These are phyloP conservation scores for Nepenthes mirabilis DNA, from an alignment of 148 eudicot species.

Conservation along the genomic window DNA sequence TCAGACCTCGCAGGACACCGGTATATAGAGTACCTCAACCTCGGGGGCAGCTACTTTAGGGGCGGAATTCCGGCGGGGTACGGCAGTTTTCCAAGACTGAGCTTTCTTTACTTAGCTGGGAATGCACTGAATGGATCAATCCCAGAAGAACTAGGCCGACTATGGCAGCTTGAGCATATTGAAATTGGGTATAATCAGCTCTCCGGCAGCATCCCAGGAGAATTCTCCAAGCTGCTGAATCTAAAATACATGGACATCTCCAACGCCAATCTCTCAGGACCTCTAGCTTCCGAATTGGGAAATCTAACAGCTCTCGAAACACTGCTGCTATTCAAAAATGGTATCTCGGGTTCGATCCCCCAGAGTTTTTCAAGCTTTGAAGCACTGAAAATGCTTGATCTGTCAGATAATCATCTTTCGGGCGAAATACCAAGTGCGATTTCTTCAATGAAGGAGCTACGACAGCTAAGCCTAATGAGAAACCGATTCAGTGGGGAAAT, in stretches of 20 bases:
- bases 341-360: constrained; percentile 51
- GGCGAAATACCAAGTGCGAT: constrained; percentile 54
- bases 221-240: constrained; percentile 34
- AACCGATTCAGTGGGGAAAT: constrained; percentile 57
- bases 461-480: constrained; percentile 28
- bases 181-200: constrained; percentile 70
- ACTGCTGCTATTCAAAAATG: constrained; percentile 44
- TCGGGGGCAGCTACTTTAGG: constrained; percentile 79
- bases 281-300: constrained; percentile 41
- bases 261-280: constrained; percentile 43
- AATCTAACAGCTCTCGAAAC: constrained; percentile 35
- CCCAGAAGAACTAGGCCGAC: constrained; percentile 38
- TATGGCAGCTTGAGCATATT: constrained; percentile 29
- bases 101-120: constrained; percentile 47
- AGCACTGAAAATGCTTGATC: constrained; percentile 37
- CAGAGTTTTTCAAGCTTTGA: constrained; percentile 24
- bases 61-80: constrained; percentile 55
- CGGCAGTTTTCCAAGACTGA: constrained; percentile 39
- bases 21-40: constrained; percentile 52
- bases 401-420: constrained; percentile 47
- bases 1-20: constrained; percentile 25
- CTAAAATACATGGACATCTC: constrained; percentile 59
- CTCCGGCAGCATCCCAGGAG: constrained; percentile 33
- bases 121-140: constrained; percentile 48
- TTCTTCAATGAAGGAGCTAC: constrained; percentile 33